A percentile compares a stretch with the other conserved stretches of the same genome.
Evolutionary conservation across 1,284 basidiomycete species (phyloP).

Genomic region (Puccinia triticina): DNA sequence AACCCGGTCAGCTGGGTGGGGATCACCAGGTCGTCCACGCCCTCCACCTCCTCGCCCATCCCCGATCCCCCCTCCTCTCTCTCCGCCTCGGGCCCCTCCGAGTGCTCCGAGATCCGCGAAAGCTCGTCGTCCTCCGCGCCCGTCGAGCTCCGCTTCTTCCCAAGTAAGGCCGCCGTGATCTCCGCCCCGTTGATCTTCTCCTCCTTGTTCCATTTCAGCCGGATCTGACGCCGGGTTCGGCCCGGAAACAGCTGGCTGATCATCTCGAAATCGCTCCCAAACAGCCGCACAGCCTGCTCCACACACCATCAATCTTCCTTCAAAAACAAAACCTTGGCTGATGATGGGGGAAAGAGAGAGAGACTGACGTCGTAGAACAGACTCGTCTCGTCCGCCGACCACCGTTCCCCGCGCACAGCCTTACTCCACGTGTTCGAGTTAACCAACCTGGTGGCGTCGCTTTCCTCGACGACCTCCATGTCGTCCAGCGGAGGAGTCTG

Average conservation of each 20-base stretch:
- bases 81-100: neutral
- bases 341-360: neutral
- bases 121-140: neutral
- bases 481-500: constrained; percentile 66
- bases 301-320: constrained; percentile 20
- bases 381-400: constrained; percentile 83
- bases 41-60: neutral
- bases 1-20: neutral
- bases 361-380: constrained; percentile 75
- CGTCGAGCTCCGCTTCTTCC: neutral
- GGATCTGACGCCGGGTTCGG: constrained; percentile 82
- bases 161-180: constrained; percentile 55
- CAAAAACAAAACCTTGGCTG: neutral
- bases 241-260: constrained; percentile 81
- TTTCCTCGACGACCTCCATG: constrained; percentile 79
- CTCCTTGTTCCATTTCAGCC: constrained; percentile 85
- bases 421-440: constrained; percentile 81
- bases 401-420: constrained; percentile 73
- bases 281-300: constrained; percentile 75
- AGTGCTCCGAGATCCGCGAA: neutral
- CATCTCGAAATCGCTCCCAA: constrained; percentile 88
- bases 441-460: constrained; percentile 77
- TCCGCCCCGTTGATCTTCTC: constrained; percentile 72
- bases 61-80: neutral
- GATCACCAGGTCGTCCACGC: neutral